Evolutionary conservation across 129 eudicot species (phyloP).

Genomic region (Chrysanthemum lavandulifolium): DNA sequence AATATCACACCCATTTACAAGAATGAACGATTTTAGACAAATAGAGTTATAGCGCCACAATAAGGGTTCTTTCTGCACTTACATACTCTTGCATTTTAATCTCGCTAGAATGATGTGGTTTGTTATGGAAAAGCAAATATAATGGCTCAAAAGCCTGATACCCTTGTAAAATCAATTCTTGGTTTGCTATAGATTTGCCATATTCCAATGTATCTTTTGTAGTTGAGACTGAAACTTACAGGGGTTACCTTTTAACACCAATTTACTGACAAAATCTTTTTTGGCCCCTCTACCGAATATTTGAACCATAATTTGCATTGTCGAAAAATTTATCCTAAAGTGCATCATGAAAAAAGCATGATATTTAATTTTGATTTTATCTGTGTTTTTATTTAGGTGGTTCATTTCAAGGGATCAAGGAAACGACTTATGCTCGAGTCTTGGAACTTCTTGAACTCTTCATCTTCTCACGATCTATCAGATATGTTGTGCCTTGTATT

Average conservation of each 20-base stretch:
- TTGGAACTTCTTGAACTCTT: constrained; percentile 71
- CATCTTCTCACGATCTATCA: constrained; percentile 47
- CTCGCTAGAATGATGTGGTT: too few species aligned
- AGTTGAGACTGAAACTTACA: constrained; percentile 7
- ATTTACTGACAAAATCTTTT: not conserved
- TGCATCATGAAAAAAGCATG: not conserved
- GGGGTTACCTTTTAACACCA: not conserved
- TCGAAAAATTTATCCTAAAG: not conserved
- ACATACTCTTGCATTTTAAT: too few species aligned
- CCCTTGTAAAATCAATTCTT: not conserved
- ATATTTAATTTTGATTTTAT: not conserved
- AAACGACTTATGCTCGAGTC: constrained; percentile 91
- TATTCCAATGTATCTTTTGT: not conserved
- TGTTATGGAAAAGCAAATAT: too few species aligned
- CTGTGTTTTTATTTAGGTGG: constrained; percentile 47
- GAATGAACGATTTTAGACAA: too few species aligned
- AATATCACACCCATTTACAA: too few species aligned
- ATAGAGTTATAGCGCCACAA: too few species aligned
- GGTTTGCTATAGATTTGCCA: not conserved
- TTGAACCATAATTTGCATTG: not conserved
- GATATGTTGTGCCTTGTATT: constrained; percentile 85
- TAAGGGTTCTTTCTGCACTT: too few species aligned
- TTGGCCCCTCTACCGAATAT: not conserved
- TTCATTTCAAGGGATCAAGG: constrained; percentile 86
- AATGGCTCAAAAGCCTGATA: too few species aligned